These are phyloP conservation scores for Pseudozyma pruni DNA, from an alignment of 1,284 basidiomycete genomes.

Conservation along the genomic window DNA sequence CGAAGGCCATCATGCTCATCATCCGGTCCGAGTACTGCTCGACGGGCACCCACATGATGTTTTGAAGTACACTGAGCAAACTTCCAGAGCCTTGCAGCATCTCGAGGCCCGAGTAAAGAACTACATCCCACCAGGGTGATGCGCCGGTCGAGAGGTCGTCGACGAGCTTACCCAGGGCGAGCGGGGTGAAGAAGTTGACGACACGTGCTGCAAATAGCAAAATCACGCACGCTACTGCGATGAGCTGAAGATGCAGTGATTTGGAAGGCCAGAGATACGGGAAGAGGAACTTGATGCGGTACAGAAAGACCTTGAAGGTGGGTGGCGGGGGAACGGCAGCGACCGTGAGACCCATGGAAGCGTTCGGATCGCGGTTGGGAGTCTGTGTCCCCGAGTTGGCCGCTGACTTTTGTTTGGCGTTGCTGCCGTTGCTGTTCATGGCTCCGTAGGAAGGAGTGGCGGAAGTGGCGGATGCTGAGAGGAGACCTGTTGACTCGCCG, in stretches of 20 bases:
- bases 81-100: conserved; percentile 70
- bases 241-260: conserved; percentile 74
- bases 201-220: conserved; percentile 79
- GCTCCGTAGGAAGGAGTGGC: conserved; percentile 37
- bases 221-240: conserved; percentile 77
- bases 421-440: conserved; percentile 12
- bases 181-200: conserved; percentile 79
- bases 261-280: conserved; percentile 86
- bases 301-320: conserved; percentile 54
- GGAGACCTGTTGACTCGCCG: conserved; percentile 28
- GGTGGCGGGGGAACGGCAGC: conserved; percentile 56
- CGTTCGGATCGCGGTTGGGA: conserved; percentile 47
- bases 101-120: conserved; percentile 67
- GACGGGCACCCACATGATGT: conserved; percentile 76
- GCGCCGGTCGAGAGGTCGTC: conserved; percentile 62
- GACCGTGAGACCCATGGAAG: conserved; percentile 61
- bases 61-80: conserved; percentile 57
- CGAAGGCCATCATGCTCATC: conserved; percentile 67
- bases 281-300: conserved; percentile 73
- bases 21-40: conserved; percentile 78
- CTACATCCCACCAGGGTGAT: conserved; percentile 56
- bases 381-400: conserved; percentile 31
- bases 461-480: conserved; percentile 20
- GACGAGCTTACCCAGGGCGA: conserved; percentile 78
- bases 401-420: conserved; percentile 14